These are phyloP conservation scores for Ogataea nitratoaversa DNA, from an alignment of 805 yeast species.

Conservation along the genomic window DNA sequence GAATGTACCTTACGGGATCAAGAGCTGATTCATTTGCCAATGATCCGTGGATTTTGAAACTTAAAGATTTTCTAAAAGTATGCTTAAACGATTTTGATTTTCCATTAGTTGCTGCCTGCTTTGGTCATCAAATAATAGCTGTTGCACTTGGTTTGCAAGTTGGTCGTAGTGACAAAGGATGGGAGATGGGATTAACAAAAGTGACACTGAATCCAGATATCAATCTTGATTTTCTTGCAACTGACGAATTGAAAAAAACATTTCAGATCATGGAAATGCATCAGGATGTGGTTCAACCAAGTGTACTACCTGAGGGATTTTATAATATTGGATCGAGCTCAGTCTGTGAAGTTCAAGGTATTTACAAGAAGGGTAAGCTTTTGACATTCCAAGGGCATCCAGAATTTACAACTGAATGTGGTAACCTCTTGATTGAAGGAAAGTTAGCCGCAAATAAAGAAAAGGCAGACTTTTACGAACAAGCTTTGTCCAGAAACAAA, in stretches of 20 bases:
- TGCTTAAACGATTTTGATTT: constrained; percentile 21
- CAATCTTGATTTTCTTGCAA: not conserved
- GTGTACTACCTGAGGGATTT: constrained; percentile 31
- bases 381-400: constrained; percentile 90
- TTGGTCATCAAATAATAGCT: constrained; percentile 81
- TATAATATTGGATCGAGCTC: constrained; percentile 47
- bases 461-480: constrained; percentile 2
- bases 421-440: constrained; percentile 8
- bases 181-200: constrained; percentile 66
- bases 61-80: constrained; percentile 33
- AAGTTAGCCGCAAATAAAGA: constrained; percentile 7
- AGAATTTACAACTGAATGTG: constrained; percentile 50
- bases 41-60: constrained; percentile 37
- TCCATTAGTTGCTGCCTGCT: constrained; percentile 73
- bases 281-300: constrained; percentile 39
- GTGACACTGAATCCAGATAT: constrained; percentile 40
- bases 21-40: constrained; percentile 42
- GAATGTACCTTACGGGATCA: constrained; percentile 53
- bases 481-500: constrained; percentile 2
- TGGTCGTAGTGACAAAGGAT: constrained; percentile 54
- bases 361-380: constrained; percentile 46
- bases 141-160: constrained; percentile 62
- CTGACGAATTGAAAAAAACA: constrained; percentile 7
- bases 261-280: constrained; percentile 53
- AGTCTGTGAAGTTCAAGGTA: constrained; percentile 61